Conservation (phyloP, 2,329 filamentous ascomycete species). For the Fusarium keratoplasticum region DNA sequence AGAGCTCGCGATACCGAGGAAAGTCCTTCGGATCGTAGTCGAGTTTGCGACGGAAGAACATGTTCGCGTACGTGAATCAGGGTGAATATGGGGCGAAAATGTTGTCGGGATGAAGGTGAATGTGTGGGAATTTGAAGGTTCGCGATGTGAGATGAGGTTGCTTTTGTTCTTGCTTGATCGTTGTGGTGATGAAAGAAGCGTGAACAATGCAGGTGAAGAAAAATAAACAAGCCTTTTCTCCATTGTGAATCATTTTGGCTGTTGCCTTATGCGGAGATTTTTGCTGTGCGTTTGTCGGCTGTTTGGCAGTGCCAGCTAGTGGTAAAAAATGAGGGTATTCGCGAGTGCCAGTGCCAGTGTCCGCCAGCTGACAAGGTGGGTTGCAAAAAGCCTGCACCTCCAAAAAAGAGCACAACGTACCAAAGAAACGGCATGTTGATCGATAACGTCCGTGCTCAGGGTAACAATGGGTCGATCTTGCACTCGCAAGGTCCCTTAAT, state of each 20-base stretch:
- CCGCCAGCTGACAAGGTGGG: neutral
- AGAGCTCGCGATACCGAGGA: slow-evolving; percentile 22
- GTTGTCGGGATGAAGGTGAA: neutral
- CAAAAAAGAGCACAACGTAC: neutral
- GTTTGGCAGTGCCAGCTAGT: slow-evolving; percentile 9
- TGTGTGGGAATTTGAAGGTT: neutral
- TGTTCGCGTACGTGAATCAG: neutral
- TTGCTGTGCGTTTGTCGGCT: slow-evolving; percentile 3
- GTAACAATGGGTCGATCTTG: neutral
- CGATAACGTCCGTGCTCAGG: neutral
- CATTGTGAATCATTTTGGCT: neutral
- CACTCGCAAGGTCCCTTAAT: neutral
- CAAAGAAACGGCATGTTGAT: neutral
- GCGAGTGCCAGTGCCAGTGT: neutral
- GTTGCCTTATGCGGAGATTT: neutral
- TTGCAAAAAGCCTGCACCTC: neutral
- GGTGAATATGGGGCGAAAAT: neutral
- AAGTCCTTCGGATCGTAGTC: slow-evolving; percentile 32
- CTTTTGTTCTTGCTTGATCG: neutral
- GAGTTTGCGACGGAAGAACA: slow-evolving; percentile 3
- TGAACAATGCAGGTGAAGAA: neutral
- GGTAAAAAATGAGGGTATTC: slow-evolving; percentile 30
- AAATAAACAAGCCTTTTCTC: neutral
- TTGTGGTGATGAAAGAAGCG: slow-evolving; percentile 6
- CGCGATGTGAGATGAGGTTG: neutral